Conservation (phyloP, 108 stramenopile species). For the Skeletonema marinoi region DNA sequence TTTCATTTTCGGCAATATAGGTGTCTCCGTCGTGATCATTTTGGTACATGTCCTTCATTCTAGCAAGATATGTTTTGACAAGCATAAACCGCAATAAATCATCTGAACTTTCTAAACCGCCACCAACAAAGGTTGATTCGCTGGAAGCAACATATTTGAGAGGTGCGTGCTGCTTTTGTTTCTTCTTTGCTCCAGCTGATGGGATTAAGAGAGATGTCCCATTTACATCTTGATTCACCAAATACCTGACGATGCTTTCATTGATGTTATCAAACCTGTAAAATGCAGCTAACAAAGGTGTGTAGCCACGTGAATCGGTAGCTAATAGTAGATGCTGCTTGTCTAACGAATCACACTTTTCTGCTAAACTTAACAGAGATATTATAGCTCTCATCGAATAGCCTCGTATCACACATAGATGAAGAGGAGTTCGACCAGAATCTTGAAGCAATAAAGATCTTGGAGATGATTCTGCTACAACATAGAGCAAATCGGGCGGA, state of each 20-base stretch:
- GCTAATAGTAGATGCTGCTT: constrained; percentile 4
- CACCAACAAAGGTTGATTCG: constrained; percentile 7
- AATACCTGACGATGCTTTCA: constrained; percentile 15
- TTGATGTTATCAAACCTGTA: neutral
- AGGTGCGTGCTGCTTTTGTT: constrained; percentile 17
- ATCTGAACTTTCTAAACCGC: constrained; percentile 11
- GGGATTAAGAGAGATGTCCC: constrained; percentile 14
- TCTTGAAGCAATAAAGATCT: constrained; percentile 15
- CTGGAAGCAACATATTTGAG: constrained; percentile 16
- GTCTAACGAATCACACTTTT: constrained; percentile 1
- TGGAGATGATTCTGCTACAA: constrained; percentile 3
- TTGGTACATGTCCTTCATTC: neutral
- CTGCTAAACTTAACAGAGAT: neutral
- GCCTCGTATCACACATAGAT: constrained; percentile 10
- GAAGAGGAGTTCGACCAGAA: constrained; percentile 8
- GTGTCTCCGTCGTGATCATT: neutral
- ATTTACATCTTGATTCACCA: constrained; percentile 18
- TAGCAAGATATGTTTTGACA: constrained; percentile 12
- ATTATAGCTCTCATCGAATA: constrained; percentile 5
- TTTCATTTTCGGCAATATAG: neutral
- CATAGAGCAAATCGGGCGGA: constrained; percentile 5
- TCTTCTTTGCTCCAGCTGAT: neutral
- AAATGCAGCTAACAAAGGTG: constrained; percentile 15
- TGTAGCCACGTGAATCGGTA: constrained; percentile 4
- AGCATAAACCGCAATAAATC: constrained; percentile 16